Base-by-base conservation (phyloP, 2,329 filamentous ascomycete species). In the Calycina herbarum region DNA sequence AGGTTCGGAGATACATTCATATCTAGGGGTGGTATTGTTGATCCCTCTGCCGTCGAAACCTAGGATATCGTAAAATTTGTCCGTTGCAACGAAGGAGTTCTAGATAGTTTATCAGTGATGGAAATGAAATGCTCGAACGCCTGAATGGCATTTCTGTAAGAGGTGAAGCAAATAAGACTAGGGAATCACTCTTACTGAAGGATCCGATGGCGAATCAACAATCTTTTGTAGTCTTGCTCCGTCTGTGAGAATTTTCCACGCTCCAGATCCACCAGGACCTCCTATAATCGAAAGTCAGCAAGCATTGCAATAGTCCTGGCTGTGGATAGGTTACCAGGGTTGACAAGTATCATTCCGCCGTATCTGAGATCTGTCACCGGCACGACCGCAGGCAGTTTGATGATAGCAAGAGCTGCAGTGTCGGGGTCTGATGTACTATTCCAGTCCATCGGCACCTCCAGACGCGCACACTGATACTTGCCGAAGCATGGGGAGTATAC, bases 381-480 rank as follows among this genome's bases (percentile, higher is more conserved):
- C 0, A 81, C 75, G 17, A 70, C 71, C 8, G 79, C 80, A 1
- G 80, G 77, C 5, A 74, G 70, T 59, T 76, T 78, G 42, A 79
- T 59, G 27, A 59, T n/a, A 6, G 57, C 8, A 15, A 59, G 10
- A 3, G 17, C 57, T 17, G 31, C 31, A 24, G 33, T 24, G 20
- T 59, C 29, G 8, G 27, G 57, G 13, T 17, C 29, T 10, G 67
- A 72, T n/a, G n/a, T n/a, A 6, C 57, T 38, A 56, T 78, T 77
- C 73, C 76, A 79, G 67, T 77, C 76, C 58, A 82, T 71, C 0
- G 81, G 81, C 2, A 82, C 72, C 42, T 77, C 70, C 5, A 83
- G 71, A 10, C 77, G 73, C 5, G 80, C 79, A 66, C 80, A 82
- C 63, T 78, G 70, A 59, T 74, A 77, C 5, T 69, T 70, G n/a